Evolutionary conservation across 2,329 filamentous ascomycete species (phyloP), one percentile per base, ranked within the genome.

Genomic region (Diaporthe amygdali): DNA sequence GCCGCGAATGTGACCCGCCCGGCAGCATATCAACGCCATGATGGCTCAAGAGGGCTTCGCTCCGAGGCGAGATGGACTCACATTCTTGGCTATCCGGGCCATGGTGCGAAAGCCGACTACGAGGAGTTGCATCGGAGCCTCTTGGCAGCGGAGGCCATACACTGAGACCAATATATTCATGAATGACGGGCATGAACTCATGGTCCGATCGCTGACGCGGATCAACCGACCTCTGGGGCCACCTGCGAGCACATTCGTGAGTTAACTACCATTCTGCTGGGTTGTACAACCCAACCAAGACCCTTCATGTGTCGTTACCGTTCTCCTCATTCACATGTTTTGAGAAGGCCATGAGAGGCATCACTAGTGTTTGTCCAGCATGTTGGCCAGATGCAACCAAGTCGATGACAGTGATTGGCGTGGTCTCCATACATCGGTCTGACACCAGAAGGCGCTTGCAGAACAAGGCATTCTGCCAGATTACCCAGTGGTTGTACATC

Each of bases 171-270:
- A 34, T n/a, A 6, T 44, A 47, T 47, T 47, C 41, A 30, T 47
- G 12, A 47, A 47, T 47, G 59, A 63, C 59, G 27, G 32, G 49
- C 59, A 64, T 64, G 59, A 64, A 64, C 59, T 12, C 59, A 49
- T 64, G 30, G 59, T 5, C 44, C 44, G 59, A 64, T 64, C 59
- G 59, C 59, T 27, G 14, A 44, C n/a, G 59, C 27, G 44, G 44
- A 49, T 64, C 44, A 64, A 47, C 32, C 41, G 59, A 49, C 22
- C 59, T n/a, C n/a, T 37, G n/a, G 30, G 27, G 37, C 44, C 41
- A 64, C 20, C 30, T 47, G 17, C 7, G 20, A 25, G 20, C 8
- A 14, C 30, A 25, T 32, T 20, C 22, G 25, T 32, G 32, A 22
- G 56, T 63, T 47, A 34, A 34, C 27, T 32, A 47, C 17, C 59